Conservation (phyloP, 768 basidiomycete genomes). For the Rhodotorula kratochvilovae region DNA sequence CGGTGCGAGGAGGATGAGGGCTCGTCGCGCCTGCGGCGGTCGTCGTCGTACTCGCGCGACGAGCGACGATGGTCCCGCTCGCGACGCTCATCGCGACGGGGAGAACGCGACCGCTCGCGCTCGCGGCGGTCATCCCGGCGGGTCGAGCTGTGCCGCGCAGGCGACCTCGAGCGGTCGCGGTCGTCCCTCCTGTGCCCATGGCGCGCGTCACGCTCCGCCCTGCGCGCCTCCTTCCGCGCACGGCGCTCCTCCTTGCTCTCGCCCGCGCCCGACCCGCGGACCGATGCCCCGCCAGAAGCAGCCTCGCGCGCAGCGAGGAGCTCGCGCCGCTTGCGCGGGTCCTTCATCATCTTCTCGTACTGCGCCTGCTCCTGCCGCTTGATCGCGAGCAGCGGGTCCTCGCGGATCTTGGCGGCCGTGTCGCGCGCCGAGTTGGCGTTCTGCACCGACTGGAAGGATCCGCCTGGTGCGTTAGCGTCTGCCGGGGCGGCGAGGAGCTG, state of each 20-base stretch:
- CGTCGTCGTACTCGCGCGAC: constrained; percentile 51
- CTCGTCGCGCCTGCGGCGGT: constrained; percentile 44
- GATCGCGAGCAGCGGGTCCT: constrained; percentile 94
- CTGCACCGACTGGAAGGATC: constrained; percentile 47
- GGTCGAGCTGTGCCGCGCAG: background rate
- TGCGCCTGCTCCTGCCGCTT: constrained; percentile 96
- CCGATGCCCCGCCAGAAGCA: background rate
- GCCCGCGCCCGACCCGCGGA: constrained; percentile 55
- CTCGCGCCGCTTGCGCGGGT: constrained; percentile 76
- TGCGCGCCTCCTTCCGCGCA: constrained; percentile 55
- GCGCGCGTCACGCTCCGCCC: constrained; percentile 52
- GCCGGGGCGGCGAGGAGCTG: constrained; percentile 26
- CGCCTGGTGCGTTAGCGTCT: constrained; percentile 3
- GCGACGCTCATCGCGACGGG: constrained; percentile 33
- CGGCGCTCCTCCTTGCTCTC: constrained; percentile 69
- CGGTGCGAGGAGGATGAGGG: too few relatives aligned
- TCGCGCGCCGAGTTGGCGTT: constrained; percentile 88
- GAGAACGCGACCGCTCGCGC: constrained; percentile 43
- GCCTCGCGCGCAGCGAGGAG: constrained; percentile 46
- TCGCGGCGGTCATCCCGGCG: constrained; percentile 7
- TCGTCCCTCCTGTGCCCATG: constrained; percentile 47
- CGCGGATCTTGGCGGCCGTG: constrained; percentile 85
- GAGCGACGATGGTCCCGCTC: constrained; percentile 39
- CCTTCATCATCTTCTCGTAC: constrained; percentile 61
- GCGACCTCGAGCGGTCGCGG: constrained; percentile 15